Evolutionary conservation across 768 basidiomycete genomes (phyloP).

Genomic region (Trametes sanguinea): DNA sequence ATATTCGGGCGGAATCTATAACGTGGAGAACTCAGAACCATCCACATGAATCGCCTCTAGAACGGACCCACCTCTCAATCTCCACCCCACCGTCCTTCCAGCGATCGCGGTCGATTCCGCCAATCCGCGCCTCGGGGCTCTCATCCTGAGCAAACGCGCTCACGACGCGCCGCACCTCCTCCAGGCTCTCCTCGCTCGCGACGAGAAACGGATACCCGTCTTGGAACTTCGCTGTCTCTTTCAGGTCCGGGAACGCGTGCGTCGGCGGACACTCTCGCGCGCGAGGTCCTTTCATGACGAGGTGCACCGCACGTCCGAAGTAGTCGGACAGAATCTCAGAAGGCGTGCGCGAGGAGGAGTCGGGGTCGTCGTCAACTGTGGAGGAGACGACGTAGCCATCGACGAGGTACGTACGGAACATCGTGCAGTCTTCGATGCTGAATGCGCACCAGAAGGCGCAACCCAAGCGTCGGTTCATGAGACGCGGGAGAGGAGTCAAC

Average conservation of each 20-base stretch:
- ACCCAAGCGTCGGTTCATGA: neutral
- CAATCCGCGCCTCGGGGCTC: conserved; percentile 23
- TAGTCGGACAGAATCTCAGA: conserved; percentile 62
- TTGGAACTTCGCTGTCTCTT: conserved; percentile 60
- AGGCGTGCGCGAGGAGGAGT: conserved; percentile 39
- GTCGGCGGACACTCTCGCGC: conserved; percentile 55
- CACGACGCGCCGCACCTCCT: conserved; percentile 50
- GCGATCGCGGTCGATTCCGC: conserved; percentile 36
- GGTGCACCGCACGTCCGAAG: conserved; percentile 59
- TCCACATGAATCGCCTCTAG: neutral
- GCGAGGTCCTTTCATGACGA: conserved; percentile 67
- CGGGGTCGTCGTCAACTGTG: conserved; percentile 33
- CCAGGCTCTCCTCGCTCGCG: conserved; percentile 66
- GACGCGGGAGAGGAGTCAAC: neutral
- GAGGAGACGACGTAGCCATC: conserved; percentile 68
- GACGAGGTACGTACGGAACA: conserved; percentile 50
- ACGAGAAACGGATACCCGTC: conserved; percentile 73
- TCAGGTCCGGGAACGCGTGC: conserved; percentile 54
- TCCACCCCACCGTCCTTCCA: conserved; percentile 54
- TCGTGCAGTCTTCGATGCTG: conserved; percentile 55
- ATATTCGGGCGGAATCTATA: conserved; percentile 78
- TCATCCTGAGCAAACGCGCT: conserved; percentile 51
- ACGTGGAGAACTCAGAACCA: conserved; percentile 2
- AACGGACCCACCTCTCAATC: conserved; percentile 56
- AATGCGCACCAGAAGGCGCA: neutral